A percentile compares a stretch with the other conserved stretches of the same genome.
phyloP scores from a whole-genome alignment of 23 red algal species.

The Porphyridium purpureum region DNA sequence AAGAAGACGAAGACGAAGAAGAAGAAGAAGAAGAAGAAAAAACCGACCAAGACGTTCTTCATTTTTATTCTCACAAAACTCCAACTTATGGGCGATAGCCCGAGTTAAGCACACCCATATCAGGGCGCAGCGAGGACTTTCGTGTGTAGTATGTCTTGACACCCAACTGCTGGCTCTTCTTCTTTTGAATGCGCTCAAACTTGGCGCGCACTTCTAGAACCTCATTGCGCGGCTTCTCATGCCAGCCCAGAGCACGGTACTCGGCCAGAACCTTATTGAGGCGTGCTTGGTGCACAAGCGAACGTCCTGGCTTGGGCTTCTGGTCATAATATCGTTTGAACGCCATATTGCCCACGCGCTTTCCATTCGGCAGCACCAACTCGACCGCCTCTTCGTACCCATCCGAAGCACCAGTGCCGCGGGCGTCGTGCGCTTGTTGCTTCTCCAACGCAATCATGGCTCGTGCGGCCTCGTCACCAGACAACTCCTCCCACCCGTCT shows the following conservation, averaged over 20 bases:
- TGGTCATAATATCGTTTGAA: constrained; percentile 44
- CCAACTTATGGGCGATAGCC: constrained; percentile 29
- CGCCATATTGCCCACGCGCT: constrained; percentile 27
- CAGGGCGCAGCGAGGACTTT: constrained; percentile 17
- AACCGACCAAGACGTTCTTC: background rate
- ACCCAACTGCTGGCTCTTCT: background rate
- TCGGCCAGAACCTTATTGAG: constrained; percentile 2
- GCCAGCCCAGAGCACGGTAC: constrained; percentile 8
- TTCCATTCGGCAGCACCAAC: constrained; percentile 11
- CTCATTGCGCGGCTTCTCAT: constrained; percentile 2
- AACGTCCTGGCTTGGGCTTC: background rate
- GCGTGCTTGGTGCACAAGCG: background rate
- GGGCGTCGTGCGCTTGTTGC: background rate
- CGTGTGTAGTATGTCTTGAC: constrained; percentile 27
- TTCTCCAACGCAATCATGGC: constrained; percentile 3
- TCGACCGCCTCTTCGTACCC: constrained; percentile 5
- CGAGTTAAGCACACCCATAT: constrained; percentile 59
- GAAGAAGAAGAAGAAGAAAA: no score
- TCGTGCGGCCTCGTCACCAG: constrained; percentile 6
- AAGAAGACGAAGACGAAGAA: no score
- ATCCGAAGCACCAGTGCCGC: background rate
- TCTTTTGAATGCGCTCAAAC: constrained; percentile 4
- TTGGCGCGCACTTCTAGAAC: background rate
- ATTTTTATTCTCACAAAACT: background rate
- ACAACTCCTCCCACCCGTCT: constrained; percentile 3